Percentiles rank a stretch among this genome's conserved stretches.
Conservation (phyloP, 2,329 filamentous ascomycete genomes). For the Chaetoscypha palmicola region DNA sequence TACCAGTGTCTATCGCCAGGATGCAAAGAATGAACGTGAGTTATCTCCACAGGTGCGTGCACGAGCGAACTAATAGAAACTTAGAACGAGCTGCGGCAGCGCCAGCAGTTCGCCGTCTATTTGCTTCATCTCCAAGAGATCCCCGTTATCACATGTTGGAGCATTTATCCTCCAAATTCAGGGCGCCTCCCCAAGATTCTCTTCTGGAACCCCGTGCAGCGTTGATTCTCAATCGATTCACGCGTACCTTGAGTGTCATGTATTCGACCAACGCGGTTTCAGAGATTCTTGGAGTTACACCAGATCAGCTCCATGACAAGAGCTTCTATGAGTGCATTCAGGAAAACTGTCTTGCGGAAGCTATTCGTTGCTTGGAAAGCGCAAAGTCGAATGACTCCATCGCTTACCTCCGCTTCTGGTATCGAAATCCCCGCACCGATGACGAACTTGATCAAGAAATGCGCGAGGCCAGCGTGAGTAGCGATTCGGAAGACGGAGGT, state of each 20-base stretch:
- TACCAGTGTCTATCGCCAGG: constrained; percentile 67
- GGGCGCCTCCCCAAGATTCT: constrained; percentile 48
- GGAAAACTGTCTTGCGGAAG: constrained; percentile 67
- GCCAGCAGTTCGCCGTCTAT: constrained; percentile 69
- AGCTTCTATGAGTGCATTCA: constrained; percentile 87
- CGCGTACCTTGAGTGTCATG: constrained; percentile 75
- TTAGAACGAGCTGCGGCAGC: constrained; percentile 70
- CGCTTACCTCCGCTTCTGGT: constrained; percentile 81
- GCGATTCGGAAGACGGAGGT: constrained; percentile 40
- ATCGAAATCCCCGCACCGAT: constrained; percentile 61
- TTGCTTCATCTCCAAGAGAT: constrained; percentile 74
- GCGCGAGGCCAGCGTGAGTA: constrained; percentile 35
- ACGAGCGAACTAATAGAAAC: constrained; percentile 5
- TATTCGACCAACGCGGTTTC: constrained; percentile 73
- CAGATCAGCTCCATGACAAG: constrained; percentile 62
- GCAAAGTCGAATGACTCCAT: constrained; percentile 89
- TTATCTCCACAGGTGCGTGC: constrained; percentile 15
- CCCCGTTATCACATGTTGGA: constrained; percentile 87
- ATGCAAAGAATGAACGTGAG: constrained; percentile 68
- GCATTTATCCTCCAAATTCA: constrained; percentile 76
- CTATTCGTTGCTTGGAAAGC: constrained; percentile 71
- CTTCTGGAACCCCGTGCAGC: constrained; percentile 75
- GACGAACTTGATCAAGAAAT: constrained; percentile 42
- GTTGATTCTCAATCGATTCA: constrained; percentile 80
- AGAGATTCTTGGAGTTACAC: constrained; percentile 66